A percentile compares a stretch with the other conserved stretches of the same genome.
Conservation (phyloP, 1,284 basidiomycete genomes). For the Marasmius fiardii region DNA sequence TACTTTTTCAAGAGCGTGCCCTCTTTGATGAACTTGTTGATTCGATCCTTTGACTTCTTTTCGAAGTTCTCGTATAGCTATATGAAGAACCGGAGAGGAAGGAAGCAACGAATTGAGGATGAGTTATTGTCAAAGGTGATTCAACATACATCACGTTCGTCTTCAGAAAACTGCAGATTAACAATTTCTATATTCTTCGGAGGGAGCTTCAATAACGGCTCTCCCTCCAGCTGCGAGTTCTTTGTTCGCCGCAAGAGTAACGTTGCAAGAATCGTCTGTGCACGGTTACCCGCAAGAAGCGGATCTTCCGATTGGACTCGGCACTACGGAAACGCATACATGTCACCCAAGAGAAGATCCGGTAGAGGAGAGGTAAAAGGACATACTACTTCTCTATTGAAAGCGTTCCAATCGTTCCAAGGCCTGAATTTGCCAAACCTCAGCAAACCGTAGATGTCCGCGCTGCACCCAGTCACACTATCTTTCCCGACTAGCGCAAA, state of each 20-base stretch:
- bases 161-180: slow-evolving; percentile 51
- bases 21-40: slow-evolving; percentile 57
- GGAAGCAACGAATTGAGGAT: background rate
- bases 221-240: slow-evolving; percentile 51
- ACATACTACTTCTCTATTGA: slow-evolving; percentile 53
- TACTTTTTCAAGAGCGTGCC: slow-evolving; percentile 62
- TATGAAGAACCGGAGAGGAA: background rate
- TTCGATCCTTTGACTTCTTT: slow-evolving; percentile 44
- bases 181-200: slow-evolving; percentile 59
- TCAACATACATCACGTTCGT: slow-evolving; percentile 55
- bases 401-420: slow-evolving; percentile 65
- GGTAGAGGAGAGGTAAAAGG: background rate
- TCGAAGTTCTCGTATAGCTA: slow-evolving; percentile 64
- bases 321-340: slow-evolving; percentile 29
- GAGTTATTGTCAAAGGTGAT: background rate
- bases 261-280: slow-evolving; percentile 59
- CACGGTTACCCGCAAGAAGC: slow-evolving; percentile 51
- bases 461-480: slow-evolving; percentile 29
- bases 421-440: slow-evolving; percentile 65
- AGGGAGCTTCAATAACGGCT: slow-evolving; percentile 57
- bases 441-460: slow-evolving; percentile 66
- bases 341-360: background rate
- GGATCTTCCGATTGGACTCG: slow-evolving; percentile 52
- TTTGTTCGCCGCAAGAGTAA: slow-evolving; percentile 63
- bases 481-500: too few relatives aligned